Conservation (phyloP, 148 eudicot genomes). For the Gaultheria prostrata region DNA sequence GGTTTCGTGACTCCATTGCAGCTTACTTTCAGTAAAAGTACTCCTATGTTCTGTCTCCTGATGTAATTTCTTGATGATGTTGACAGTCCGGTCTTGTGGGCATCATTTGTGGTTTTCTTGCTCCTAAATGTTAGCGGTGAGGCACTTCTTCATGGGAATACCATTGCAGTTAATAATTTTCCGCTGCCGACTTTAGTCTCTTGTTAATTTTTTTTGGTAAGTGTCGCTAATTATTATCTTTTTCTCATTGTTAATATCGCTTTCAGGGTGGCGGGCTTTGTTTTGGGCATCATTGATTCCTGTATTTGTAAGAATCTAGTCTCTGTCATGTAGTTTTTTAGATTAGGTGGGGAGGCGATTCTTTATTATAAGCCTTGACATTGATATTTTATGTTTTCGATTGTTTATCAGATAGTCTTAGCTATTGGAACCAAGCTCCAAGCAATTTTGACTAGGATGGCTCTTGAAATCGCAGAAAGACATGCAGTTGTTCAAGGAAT, state of each 20-base stretch:
- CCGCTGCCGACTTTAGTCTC: conserved; percentile 1
- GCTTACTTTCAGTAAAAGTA: not conserved
- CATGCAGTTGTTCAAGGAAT: conserved; percentile 90
- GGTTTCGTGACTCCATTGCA: not conserved
- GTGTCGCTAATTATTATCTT: too few relatives aligned
- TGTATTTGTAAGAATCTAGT: conserved; percentile 48
- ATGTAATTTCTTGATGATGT: conserved; percentile 3
- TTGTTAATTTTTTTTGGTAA: too few relatives aligned
- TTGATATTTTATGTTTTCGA: not conserved
- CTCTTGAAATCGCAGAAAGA: conserved; percentile 72
- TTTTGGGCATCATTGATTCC: conserved; percentile 79
- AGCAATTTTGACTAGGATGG: conserved; percentile 76
- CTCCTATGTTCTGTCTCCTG: not conserved
- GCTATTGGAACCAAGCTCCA: conserved; percentile 95
- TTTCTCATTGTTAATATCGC: not conserved
- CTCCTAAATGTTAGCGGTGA: conserved; percentile 74
- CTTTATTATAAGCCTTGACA: not conserved
- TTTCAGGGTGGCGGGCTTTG: conserved; percentile 71
- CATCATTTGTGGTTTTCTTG: conserved; percentile 74
- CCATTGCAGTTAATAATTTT: not conserved
- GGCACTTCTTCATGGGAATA: conserved; percentile 15
- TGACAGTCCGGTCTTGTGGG: conserved; percentile 83
- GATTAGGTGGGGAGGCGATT: not conserved
- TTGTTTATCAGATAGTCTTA: conserved; percentile 53
- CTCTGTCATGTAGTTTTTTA: not conserved